Evolutionary conservation across 805 yeast species (phyloP), one percentile per base, ranked within the genome.

Genomic region (Cyberlindnera saturnus): DNA sequence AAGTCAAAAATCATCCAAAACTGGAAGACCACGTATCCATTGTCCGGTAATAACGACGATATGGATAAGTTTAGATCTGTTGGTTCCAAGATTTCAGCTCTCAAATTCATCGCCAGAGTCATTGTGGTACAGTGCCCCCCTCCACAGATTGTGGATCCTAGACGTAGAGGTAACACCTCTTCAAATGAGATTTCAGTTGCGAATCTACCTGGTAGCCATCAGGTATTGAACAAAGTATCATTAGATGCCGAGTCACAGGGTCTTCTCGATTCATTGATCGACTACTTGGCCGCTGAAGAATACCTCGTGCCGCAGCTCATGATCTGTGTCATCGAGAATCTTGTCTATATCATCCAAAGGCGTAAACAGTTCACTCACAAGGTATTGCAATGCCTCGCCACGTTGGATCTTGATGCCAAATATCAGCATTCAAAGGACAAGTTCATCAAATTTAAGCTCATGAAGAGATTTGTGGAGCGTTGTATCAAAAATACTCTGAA

Each of bases 171-270:
- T n/a, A 36, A 33, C 6, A 14, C 35, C 13, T 14, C 38, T 4
- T 44, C 45, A 7, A 56, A 49, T 28, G 62, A 57, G 29, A 53
- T 56, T 28, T 50, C 49, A 4, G 41, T 56, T 10, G 44, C 53
- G 5, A 49, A 52, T 23, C 17, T 57, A 19, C 40, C 36, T 18
- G 49, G 69, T 32, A 72, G 69, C 43, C 96, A 91, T 56, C 78
- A 88, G 1, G 74, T 86, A 34, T 70, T 89, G 36, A 75, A 76
- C 41, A 68, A 67, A 32, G 51, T 63, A 9, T 60, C 67, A 18
- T 63, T 89, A 48, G 88, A 83, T 50, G 76, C 82, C 6, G 96
- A 90, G 59, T 83, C 90, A 0, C 74, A 73, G 42, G 80, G 73
- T 3, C 65, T 85, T 43, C 64, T 93, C 31, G 96, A 88, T 51